These are phyloP conservation scores for Solanum appendiculatum DNA, from an alignment of 257 asterid genomes.

Conservation along the genomic window DNA sequence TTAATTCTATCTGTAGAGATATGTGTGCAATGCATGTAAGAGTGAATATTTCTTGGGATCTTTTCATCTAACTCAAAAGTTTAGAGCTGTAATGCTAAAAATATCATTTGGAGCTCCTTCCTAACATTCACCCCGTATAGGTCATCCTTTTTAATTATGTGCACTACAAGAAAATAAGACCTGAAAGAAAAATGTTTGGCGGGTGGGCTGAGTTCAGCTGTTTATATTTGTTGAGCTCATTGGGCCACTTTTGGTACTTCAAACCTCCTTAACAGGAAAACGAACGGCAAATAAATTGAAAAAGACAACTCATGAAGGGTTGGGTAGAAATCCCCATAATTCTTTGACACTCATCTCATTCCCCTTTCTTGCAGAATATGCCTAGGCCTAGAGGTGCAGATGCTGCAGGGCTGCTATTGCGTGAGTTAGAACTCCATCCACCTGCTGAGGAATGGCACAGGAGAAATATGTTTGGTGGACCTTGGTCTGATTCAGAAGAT, in stretches of 20 bases:
- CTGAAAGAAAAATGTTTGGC: not conserved
- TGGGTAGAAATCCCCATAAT: not conserved
- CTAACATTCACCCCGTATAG: not conserved
- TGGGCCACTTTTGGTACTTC: not conserved
- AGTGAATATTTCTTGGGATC: not conserved
- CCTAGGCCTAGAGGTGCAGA: constrained; percentile 99
- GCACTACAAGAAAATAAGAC: not conserved
- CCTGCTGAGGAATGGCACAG: constrained; percentile 99
- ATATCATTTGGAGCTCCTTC: not conserved
- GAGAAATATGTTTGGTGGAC: constrained; percentile 96
- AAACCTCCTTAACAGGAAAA: not conserved
- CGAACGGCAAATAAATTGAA: not conserved
- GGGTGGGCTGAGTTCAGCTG: not conserved
- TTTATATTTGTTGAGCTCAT: not conserved
- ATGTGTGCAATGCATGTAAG: not conserved
- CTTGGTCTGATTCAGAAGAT: constrained; percentile 83
- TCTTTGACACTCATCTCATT: not conserved
- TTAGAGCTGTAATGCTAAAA: not conserved
- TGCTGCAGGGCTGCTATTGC: constrained; percentile 97
- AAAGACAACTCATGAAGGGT: not conserved
- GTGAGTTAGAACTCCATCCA: constrained; percentile 98
- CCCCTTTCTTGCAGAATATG: constrained; percentile 57
- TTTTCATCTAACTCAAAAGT: not conserved
- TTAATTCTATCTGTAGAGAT: not conserved
- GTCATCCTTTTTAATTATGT: not conserved